These are phyloP conservation scores for Dendrothele bispora DNA, from an alignment of 768 basidiomycete genomes.

Conservation along the genomic window DNA sequence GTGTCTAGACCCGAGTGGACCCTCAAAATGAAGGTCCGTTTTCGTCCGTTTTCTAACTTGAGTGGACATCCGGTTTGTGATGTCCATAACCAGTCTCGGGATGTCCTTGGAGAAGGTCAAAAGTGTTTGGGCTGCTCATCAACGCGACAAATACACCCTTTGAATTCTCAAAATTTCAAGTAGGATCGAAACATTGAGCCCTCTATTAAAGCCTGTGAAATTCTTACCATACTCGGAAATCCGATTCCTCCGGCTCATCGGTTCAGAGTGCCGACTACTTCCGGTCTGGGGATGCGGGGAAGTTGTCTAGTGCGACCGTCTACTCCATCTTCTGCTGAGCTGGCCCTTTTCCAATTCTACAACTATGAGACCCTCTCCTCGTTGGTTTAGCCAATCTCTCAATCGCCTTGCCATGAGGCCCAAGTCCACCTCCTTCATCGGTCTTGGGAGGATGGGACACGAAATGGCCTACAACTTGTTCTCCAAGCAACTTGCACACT, in stretches of 20 bases:
- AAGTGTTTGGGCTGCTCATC: too few species aligned
- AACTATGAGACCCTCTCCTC: conserved; percentile 52
- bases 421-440: conserved; percentile 74
- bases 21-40: too few species aligned
- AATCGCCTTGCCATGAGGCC: conserved; percentile 35
- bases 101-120: too few species aligned
- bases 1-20: too few species aligned
- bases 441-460: conserved; percentile 85
- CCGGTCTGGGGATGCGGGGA: neutral
- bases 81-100: too few species aligned
- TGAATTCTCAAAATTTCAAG: neutral
- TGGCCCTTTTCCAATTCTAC: neutral
- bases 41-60: too few species aligned
- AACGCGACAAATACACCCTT: too few species aligned
- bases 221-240: neutral
- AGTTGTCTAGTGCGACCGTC: neutral
- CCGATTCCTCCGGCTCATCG: neutral
- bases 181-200: neutral
- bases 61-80: too few species aligned
- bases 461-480: conserved; percentile 88
- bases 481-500: conserved; percentile 62
- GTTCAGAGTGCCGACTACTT: neutral
- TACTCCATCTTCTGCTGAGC: neutral
- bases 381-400: conserved; percentile 38
- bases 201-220: neutral